Base-by-base conservation (phyloP, 1,139 yeast genomes). In the Keqinozyma sinolaborantium region DNA sequence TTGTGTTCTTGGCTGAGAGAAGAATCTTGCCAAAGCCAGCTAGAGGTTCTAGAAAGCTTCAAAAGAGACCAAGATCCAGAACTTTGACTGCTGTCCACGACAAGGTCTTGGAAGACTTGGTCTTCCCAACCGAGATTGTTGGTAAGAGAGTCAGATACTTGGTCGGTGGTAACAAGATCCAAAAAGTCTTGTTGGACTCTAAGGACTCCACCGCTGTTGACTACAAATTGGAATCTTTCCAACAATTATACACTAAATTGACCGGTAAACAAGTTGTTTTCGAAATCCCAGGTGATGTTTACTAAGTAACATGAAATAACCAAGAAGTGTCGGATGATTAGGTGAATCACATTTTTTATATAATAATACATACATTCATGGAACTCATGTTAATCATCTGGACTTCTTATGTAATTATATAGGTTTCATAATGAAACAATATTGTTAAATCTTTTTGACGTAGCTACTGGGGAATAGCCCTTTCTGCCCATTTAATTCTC, bases 11-110 rank as follows among this genome's bases (percentile, higher is more conserved):
- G 65, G 98, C 97, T 65, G 97, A 92, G 80, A 88, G 98, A 81
- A 90, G 97, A 80, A 92, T 92, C 77, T 81, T 94, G 69, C 97
- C 97, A 78, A 90, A 88, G 82, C 87, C 87, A 63, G 82, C 87
- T 56, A 82, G 85, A 62, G 83, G 90, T 76, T 80, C 96, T 46
- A 85, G 90, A 80, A 84, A 83, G 71, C 76, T 73, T 60, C 98
- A 92, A 80, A 90, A 92, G 92, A 92, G 98, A 82, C 98, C 98
- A 72, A 86, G 96, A 80, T 90, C 97, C 60, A 88, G 98, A 84
- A 92, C 98, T 62, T 82, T 92, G 73, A 82, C 97, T 59, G 88
- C 97, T 63, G 98, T 92, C 56, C 98, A 92, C 74, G 97, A 92
- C 77, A 87, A 88, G 73, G 77, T 92, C 75, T 87, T 92, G 71